These are phyloP conservation scores for Immersiella caudata DNA, from an alignment of 495 filamentous ascomycete species.

Conservation along the genomic window DNA sequence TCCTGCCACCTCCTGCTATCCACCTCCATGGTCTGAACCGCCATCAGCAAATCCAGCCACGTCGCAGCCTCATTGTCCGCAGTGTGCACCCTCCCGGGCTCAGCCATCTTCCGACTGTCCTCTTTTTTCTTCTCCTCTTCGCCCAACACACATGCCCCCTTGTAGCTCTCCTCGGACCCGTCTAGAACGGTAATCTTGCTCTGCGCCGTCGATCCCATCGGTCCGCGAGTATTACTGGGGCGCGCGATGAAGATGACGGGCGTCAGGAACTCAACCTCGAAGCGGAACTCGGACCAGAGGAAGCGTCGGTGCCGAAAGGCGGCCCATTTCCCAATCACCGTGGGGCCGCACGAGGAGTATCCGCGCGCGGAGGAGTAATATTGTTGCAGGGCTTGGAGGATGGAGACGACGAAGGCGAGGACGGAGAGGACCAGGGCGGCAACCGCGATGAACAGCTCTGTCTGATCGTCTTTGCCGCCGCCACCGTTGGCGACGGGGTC, in stretches of 20 bases:
- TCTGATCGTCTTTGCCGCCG: conserved; percentile 6
- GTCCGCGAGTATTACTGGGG: conserved; percentile 39
- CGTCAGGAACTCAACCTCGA: conserved; percentile 48
- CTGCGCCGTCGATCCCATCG: conserved; percentile 29
- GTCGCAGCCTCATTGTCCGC: conserved; percentile 47
- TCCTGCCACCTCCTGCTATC: conserved; percentile 41
- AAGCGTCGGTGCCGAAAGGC: conserved; percentile 37
- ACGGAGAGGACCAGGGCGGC: conserved; percentile 30
- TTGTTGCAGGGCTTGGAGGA: conserved; percentile 23
- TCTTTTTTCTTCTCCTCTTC: conserved; percentile 21
- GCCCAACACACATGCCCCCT: conserved; percentile 27
- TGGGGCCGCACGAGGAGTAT: conserved; percentile 19
- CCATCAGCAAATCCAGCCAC: conserved; percentile 37
- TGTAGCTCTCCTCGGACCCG: conserved; percentile 39
- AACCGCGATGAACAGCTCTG: conserved; percentile 23
- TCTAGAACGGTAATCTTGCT: conserved; percentile 30
- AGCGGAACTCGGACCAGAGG: conserved; percentile 39
- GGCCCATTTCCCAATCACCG: conserved; percentile 44
- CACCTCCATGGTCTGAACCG: conserved; percentile 42
- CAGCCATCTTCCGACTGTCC: background rate
- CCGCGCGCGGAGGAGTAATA: conserved; percentile 19
- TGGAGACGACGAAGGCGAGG: conserved; percentile 27
- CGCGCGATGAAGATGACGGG: conserved; percentile 47
- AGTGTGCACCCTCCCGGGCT: conserved; percentile 32
- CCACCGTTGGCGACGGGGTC: background rate